phyloP scores from a whole-genome alignment of 345 rosid species.

The Populus euphratica region DNA sequence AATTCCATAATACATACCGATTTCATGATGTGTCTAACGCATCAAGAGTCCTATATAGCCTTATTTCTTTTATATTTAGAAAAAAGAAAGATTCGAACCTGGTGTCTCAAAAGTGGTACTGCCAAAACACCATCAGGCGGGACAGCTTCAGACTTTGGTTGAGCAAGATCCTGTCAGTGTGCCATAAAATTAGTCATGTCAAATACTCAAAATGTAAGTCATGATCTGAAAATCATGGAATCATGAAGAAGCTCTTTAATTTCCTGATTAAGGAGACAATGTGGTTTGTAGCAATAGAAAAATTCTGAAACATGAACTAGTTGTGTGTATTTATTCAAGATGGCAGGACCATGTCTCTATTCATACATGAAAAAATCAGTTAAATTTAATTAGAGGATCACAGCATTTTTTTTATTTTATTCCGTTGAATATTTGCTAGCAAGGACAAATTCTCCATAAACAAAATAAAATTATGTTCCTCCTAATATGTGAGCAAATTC shows the following conservation, averaged over 20 bases:
- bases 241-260: neutral
- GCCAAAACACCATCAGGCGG: constrained; percentile 77
- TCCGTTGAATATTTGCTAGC: neutral
- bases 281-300: no score
- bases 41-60: neutral
- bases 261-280: neutral
- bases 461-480: neutral
- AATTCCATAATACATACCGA: neutral
- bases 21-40: neutral
- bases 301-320: no score
- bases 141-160: constrained; percentile 69
- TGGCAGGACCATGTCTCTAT: neutral
- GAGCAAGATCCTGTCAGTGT: constrained; percentile 69
- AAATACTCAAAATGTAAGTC: neutral
- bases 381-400: neutral
- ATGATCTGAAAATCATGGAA: neutral
- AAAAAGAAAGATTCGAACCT: constrained; percentile 44
- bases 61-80: neutral
- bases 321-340: neutral
- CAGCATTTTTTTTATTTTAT: neutral
- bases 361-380: neutral
- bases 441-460: neutral
- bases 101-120: constrained; percentile 87
- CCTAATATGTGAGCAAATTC: neutral
- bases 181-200: constrained; percentile 17